Base-by-base conservation (phyloP, 2,329 filamentous ascomycete species). In the Aspergillus vadensis region DNA sequence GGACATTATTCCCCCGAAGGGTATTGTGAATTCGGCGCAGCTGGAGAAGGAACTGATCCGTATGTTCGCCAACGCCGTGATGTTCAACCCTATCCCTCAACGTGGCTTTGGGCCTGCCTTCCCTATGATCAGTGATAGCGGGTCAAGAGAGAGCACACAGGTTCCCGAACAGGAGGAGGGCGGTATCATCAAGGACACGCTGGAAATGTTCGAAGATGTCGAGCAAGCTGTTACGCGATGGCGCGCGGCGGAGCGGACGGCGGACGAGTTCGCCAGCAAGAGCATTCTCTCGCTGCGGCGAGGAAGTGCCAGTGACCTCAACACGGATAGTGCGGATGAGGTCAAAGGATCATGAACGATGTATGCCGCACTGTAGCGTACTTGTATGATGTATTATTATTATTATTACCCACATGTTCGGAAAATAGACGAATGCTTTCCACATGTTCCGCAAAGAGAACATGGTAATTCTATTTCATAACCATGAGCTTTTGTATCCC, bases 51-150 rank as follows among this genome's bases (percentile, higher is more conserved):
- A 98, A 74, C 81, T 98, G 10, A 91, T 96, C 69, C 91, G 96
- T 69, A 97, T 98, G 91, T 97, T 98, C 75, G 92, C 92, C 67
- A 98, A 98, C 71, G 94, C 95, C 17, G 90, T 97, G 76, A 98
- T 99, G 95, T 99, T 97, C 81, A 98, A 98, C 69, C 88, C 91
- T 0, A 91, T 96, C 63, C 88, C 89, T 0, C 82, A 90, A 66
- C 85, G 88, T 25, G 89, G 90, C 0, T 86, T 89, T 9, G 89
- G 89, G 0, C 80, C 83, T 2, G 79, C 82, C 0, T 90, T 92
- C 65, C 75, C 67, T 53, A 76, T 73, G 81, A 81, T 62, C 74
- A 81, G 65, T 72, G 83, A 67, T 74, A 70, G 67, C 58, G 74
- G 69, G 27, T 73, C 70, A 21, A 67, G 68, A 30, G 72, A 70